Conservation (phyloP, 2,329 filamentous ascomycete genomes). For the Cladorrhinum sp. region DNA sequence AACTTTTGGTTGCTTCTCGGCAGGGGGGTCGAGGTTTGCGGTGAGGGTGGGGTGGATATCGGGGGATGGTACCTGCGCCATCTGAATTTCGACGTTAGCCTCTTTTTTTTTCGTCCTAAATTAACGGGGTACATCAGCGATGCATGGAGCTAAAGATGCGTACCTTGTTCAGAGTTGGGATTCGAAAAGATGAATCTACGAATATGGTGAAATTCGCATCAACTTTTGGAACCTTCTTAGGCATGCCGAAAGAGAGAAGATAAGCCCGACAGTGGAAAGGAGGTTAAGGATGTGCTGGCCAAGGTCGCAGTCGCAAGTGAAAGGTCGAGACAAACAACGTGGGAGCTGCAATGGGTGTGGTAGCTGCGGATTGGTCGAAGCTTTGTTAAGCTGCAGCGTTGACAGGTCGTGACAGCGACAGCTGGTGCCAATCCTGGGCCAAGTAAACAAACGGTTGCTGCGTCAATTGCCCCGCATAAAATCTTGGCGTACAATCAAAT, state of each 20-base stretch:
- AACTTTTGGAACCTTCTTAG: background rate
- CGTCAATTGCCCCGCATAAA: constrained; percentile 1
- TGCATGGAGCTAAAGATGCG: background rate
- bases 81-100: background rate
- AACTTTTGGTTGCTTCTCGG: background rate
- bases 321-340: background rate
- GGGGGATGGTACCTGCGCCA: background rate
- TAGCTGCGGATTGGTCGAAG: background rate
- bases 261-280: constrained; percentile 3
- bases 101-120: background rate
- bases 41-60: background rate
- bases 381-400: background rate
- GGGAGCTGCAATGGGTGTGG: constrained; percentile 4
- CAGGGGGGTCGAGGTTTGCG: background rate
- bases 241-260: background rate
- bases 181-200: background rate
- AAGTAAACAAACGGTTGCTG: constrained; percentile 10
- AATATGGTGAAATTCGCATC: constrained; percentile 5
- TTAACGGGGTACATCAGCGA: background rate
- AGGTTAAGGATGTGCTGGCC: constrained; percentile 22
- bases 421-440: constrained; percentile 3
- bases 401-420: constrained; percentile 6
- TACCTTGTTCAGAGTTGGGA: background rate
- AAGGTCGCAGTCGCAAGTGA: background rate
- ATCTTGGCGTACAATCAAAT: background rate